Base-by-base conservation (phyloP, 2,329 filamentous ascomycete species). In the Tolypocladium amazonense region DNA sequence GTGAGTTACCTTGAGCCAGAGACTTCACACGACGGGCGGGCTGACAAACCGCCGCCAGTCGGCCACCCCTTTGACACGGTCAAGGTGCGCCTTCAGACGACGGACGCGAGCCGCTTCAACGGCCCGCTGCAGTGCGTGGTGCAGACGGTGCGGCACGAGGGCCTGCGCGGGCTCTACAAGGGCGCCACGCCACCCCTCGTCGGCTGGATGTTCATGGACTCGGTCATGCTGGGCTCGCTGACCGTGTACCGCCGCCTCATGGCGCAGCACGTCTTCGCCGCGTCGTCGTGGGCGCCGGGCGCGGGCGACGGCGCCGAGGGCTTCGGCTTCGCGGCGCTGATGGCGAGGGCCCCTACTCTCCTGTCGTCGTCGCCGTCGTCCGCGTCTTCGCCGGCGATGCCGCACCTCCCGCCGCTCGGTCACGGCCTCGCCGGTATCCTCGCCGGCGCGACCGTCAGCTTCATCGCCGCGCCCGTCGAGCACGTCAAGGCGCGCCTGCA, bases 141-240 rank as follows among this genome's bases (percentile, higher is more conserved):
- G 59, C 88, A 93, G 72, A 99, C 94, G 12, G 65, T 97, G 35
- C 85, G 88, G 62, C 88, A 92, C 71, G 94, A 99, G 74, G 93
- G 93, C 56, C 76, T 95, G 55, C 76, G 81, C 57, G 94, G 91
- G 3, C 79, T 99, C 50, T 99, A 97, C 81, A 99, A 97, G 77
- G 92, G 93, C 68, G 92, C 92, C 14, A 90, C 89, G 35, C 93
- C 93, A 59, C 94, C 94, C 58, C 79, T 97, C 56, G 85, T 97
- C 57, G 94, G 94, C 30, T 97, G 94, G 94, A 96, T 97, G 89
- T 90, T 95, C 69, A 97, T 97, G 93, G 94, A 99, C 77, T 82
- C 78, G 50, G 72, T 87, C 61, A 96, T 97, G 92, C 83, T 97
- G 39, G 94, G 94, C 50, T 95, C 90, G 23, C 79, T 99, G 65